Evolutionary conservation across 2,329 filamentous ascomycete genomes (phyloP), one percentile per base, ranked within the genome.

Genomic region (Talaromyces atroroseus): DNA sequence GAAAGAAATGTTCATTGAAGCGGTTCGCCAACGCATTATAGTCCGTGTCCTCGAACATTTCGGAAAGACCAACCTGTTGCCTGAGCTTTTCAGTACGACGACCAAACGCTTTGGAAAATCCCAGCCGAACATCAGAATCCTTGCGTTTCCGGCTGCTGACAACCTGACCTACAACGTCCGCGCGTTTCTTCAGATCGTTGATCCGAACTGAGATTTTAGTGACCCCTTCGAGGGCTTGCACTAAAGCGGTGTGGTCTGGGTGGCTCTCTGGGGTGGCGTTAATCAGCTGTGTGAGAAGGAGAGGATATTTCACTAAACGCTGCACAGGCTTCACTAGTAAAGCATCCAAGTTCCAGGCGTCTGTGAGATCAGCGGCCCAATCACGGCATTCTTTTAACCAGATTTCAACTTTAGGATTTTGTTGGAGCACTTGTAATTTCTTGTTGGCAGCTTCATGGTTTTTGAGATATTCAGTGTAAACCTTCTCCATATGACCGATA

Each of bases 291-390:
- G 85, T 84, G 46, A 99, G 83, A 42, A 99, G 78, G 47, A 96
- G 85, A 3, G 91, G 91, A 67, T 97, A 99, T 67, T 96, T 96
- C 34, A 92, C 86, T 60, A 97, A 87, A 49, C 94, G 85, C 73
- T 99, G 94, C 71, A 95, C 92, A 1, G 94, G 94, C 72, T 99
- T 99, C 68, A 99, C 92, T 20, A 99, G 82, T n/a, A 99, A 79
- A 0, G 94, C 95, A 71, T 96, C 92, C 59, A 99, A 74, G 71
- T 95, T 89, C 94, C 94, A 99, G 0, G 94, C 92, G 24, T 86
- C 85, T 0, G 94, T 99, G 61, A 99, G 81, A 68, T 96, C 94
- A 64, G 90, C 89, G 12, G 92, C 92, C 66, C 92, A 92, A 64
- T 90, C 86, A 66, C 94, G 91, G 73, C 94, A 99, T 71, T 96